Base-by-base conservation (phyloP, 2,329 filamentous ascomycete species). In the Atkinsonella texensis region DNA sequence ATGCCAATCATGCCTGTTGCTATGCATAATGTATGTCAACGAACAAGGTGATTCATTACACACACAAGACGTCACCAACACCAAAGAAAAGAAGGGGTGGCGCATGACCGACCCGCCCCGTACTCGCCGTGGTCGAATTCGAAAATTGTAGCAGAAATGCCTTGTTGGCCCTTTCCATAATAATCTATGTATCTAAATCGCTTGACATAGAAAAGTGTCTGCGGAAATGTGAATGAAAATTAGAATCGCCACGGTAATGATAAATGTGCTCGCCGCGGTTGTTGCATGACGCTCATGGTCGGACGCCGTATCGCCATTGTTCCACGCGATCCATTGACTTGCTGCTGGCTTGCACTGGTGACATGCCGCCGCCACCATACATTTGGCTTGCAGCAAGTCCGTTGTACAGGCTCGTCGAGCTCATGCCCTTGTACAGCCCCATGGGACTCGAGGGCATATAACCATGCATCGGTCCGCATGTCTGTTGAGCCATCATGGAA, bases 261-360 rank as follows among this genome's bases (percentile, higher is more conserved):
- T 38, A 38, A 38, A 5, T 15, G 6, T 15, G 35, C 11, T 12
- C 11, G 18, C 31, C 20, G 17, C 32, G 2, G 10, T n/a, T 10
- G 38, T 43, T 17, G 20, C 42, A 17, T 18, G 15, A 35, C 4
- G n/a, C 20, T 62, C 52, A 69, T 15, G 65, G 67, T 52, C 62
- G 61, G 17, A 73, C 65, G 47, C 70, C 62, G 50, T 71, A 70
- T 43, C 70, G 63, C 70, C 70, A 73, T 50, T 68, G 64, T 53
- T 73, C 69, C 7, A 71, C 68, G 38, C 66, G 63, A 46, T 69
- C 68, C 55, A 63, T 55, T 2, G 64, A 60, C 20, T 47, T 48
- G 23, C 54, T 61, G n/a, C 58, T 59, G 12, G 59, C 54, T 7
- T 58, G 59, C 61, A 64, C 60, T 5, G 53, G 48, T 56, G 56